These are phyloP conservation scores for Panellus pusillus DNA, from an alignment of 768 basidiomycete species.

Conservation along the genomic window DNA sequence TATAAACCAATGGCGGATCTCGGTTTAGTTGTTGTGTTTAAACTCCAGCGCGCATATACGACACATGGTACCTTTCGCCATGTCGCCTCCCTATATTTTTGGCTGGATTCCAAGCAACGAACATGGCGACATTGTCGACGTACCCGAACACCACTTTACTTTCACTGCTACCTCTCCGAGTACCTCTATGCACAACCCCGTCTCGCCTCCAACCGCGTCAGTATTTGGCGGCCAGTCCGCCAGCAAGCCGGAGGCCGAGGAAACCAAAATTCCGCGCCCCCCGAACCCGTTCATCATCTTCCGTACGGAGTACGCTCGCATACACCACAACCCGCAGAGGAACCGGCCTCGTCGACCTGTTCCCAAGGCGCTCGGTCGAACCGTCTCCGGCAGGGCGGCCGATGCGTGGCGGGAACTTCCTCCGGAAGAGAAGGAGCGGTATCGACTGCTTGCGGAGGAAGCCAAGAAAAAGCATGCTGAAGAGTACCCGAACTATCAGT, in stretches of 20 bases:
- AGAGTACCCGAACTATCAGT: conserved; percentile 15
- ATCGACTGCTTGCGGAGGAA: conserved; percentile 4
- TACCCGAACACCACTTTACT: conserved; percentile 5
- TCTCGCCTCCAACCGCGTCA: not conserved
- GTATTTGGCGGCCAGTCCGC: not conserved
- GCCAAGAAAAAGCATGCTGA: conserved; percentile 13
- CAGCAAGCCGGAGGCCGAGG: not conserved
- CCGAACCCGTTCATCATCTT: conserved; percentile 19
- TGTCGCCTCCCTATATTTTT: conserved; percentile 7
- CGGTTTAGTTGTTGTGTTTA: not conserved
- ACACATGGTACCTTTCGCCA: not conserved
- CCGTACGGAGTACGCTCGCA: conserved; percentile 9
- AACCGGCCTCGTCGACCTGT: not conserved
- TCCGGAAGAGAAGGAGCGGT: not conserved
- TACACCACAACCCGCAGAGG: not conserved
- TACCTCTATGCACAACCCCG: not conserved
- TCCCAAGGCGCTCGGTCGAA: not conserved
- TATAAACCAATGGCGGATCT: too few relatives aligned
- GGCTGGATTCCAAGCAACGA: conserved; percentile 10
- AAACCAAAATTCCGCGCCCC: conserved; percentile 10
- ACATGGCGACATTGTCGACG: conserved; percentile 11
- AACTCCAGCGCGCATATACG: not conserved
- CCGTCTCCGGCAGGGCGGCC: conserved; percentile 7
- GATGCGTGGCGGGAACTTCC: conserved; percentile 12
- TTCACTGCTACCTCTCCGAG: not conserved